These are phyloP conservation scores for Phytophthora boehmeriae DNA, from an alignment of 352 stramenopile genomes.

Conservation along the genomic window DNA sequence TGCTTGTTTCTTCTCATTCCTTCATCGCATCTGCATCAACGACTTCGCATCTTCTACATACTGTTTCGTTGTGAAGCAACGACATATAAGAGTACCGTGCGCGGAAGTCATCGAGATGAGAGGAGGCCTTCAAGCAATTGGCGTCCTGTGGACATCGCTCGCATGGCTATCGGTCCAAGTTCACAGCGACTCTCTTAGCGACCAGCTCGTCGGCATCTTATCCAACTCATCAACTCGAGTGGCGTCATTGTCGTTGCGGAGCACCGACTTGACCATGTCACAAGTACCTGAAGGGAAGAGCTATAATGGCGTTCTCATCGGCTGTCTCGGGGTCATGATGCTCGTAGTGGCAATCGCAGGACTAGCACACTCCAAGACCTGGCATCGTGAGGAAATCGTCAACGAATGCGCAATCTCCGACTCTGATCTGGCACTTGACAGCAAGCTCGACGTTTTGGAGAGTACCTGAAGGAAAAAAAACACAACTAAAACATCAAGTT, in stretches of 20 bases:
- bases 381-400: slow-evolving; percentile 1
- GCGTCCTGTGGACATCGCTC: slow-evolving; percentile 10
- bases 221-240: slow-evolving; percentile 16
- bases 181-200: slow-evolving; percentile 12
- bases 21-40: too few species aligned
- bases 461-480: neutral
- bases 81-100: slow-evolving; percentile 1
- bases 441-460: neutral
- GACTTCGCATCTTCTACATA: too few species aligned
- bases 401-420: slow-evolving; percentile 4
- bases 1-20: too few species aligned
- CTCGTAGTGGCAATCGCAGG: slow-evolving; percentile 22
- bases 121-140: neutral
- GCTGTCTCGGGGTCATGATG: slow-evolving; percentile 22
- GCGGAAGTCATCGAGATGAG: slow-evolving; percentile 2
- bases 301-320: slow-evolving; percentile 6
- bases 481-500: neutral
- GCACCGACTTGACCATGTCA: neutral
- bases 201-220: slow-evolving; percentile 33
- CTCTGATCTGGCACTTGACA: slow-evolving; percentile 10
- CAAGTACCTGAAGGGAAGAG: slow-evolving; percentile 1
- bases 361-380: slow-evolving; percentile 22
- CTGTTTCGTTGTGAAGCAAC: slow-evolving; percentile 1
- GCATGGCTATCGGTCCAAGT: slow-evolving; percentile 1
- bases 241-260: neutral